Evolutionary conservation across 257 asterid genomes (phyloP).

Genomic region (Nicotiana knightiana): DNA sequence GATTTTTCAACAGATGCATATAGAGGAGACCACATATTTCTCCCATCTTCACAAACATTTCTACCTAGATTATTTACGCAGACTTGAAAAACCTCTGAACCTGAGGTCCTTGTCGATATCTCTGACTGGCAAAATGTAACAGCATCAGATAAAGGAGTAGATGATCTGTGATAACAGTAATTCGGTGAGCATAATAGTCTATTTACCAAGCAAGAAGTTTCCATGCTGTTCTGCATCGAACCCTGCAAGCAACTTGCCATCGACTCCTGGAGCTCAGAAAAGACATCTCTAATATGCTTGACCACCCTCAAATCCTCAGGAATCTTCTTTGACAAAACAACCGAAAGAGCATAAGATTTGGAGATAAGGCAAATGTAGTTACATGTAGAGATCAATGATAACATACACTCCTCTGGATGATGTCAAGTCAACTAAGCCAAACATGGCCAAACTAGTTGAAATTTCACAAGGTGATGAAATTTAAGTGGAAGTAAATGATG

Average conservation of each 20-base stretch:
- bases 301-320: slow-evolving; percentile 69
- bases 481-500: neutral
- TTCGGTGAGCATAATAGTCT: slow-evolving; percentile 18
- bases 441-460: neutral
- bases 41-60: slow-evolving; percentile 30
- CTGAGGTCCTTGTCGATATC: slow-evolving; percentile 35
- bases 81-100: slow-evolving; percentile 36
- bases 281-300: slow-evolving; percentile 51
- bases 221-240: slow-evolving; percentile 32
- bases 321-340: slow-evolving; percentile 40
- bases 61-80: slow-evolving; percentile 28
- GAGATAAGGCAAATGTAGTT: neutral
- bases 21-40: slow-evolving; percentile 37
- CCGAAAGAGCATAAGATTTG: slow-evolving; percentile 9
- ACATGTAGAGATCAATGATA: neutral
- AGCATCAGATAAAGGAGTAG: slow-evolving; percentile 19
- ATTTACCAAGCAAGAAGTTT: slow-evolving; percentile 54
- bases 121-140: slow-evolving; percentile 54
- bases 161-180: neutral
- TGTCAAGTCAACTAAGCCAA: neutral
- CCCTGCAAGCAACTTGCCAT: slow-evolving; percentile 32
- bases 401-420: neutral
- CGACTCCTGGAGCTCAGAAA: slow-evolving; percentile 45
- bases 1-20: slow-evolving; percentile 32
- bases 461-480: neutral